Evolutionary conservation across 495 filamentous ascomycete genomes (phyloP).

Genomic region (Rostrohypoxylon terebratum): DNA sequence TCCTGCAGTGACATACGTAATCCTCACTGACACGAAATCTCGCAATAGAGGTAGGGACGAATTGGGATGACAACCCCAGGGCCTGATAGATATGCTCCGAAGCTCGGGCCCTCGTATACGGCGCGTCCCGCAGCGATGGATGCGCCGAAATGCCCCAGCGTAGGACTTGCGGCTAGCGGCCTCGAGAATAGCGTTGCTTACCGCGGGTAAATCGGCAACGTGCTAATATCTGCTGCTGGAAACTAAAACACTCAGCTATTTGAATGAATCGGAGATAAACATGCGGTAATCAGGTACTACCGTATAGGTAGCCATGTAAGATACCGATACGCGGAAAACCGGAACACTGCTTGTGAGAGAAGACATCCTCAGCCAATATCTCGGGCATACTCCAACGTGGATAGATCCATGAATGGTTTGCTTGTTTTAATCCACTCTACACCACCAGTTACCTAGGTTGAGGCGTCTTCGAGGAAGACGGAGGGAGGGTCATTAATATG

Average conservation of each 20-base stretch:
- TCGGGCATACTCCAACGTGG: not conserved
- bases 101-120: constrained; percentile 18
- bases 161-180: constrained; percentile 25
- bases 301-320: constrained; percentile 8
- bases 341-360: constrained; percentile 8
- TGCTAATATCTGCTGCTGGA: constrained; percentile 12
- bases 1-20: not conserved
- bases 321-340: constrained; percentile 23
- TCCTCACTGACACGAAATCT: not conserved
- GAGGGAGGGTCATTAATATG: not conserved
- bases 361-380: not conserved
- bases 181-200: constrained; percentile 17
- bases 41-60: not conserved
- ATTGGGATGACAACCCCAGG: not conserved
- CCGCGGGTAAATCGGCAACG: constrained; percentile 10
- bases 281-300: constrained; percentile 16
- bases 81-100: constrained; percentile 10
- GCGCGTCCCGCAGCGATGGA: not conserved
- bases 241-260: constrained; percentile 14
- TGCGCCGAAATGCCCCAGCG: constrained; percentile 2
- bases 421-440: not conserved
- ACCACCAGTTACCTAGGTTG: not conserved
- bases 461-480: not conserved
- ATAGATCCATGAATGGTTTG: not conserved
- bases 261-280: constrained; percentile 39